phyloP scores from a whole-genome alignment of 805 yeast genomes.

The Starmera amethionina region DNA sequence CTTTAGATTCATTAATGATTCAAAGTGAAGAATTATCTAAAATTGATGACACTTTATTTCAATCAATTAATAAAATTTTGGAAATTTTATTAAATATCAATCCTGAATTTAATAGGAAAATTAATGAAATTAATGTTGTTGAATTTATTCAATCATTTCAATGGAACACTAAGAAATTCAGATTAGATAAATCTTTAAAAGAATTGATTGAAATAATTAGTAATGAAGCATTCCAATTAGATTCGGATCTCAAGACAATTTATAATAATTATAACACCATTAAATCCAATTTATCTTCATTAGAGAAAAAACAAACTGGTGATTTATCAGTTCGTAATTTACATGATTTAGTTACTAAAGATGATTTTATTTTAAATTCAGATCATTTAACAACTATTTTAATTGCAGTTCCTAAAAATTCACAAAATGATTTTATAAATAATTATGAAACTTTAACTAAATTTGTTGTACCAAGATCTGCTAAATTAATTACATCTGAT shows the following conservation, averaged over 20 bases:
- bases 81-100: conserved; percentile 56
- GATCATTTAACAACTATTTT: conserved; percentile 83
- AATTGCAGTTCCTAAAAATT: conserved; percentile 74
- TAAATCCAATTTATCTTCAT: conserved; percentile 72
- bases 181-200: conserved; percentile 74
- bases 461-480: conserved; percentile 90
- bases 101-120: conserved; percentile 29
- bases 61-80: conserved; percentile 60
- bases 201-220: conserved; percentile 64
- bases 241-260: conserved; percentile 73
- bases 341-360: conserved; percentile 78
- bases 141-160: conserved; percentile 65
- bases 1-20: conserved; percentile 82
- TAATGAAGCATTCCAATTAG: conserved; percentile 73
- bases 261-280: conserved; percentile 72
- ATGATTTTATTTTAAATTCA: conserved; percentile 75
- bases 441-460: conserved; percentile 67
- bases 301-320: conserved; percentile 89
- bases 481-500: conserved; percentile 60
- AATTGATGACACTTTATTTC: conserved; percentile 64
- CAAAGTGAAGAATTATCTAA: conserved; percentile 85
- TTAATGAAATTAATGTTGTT: conserved; percentile 44
- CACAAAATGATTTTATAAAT: conserved; percentile 49
- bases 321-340: conserved; percentile 85
- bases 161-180: conserved; percentile 85